Base-by-base conservation (phyloP, 202 grass and related monocot genomes). In the Bolboschoenoplectus hybrid region DNA sequence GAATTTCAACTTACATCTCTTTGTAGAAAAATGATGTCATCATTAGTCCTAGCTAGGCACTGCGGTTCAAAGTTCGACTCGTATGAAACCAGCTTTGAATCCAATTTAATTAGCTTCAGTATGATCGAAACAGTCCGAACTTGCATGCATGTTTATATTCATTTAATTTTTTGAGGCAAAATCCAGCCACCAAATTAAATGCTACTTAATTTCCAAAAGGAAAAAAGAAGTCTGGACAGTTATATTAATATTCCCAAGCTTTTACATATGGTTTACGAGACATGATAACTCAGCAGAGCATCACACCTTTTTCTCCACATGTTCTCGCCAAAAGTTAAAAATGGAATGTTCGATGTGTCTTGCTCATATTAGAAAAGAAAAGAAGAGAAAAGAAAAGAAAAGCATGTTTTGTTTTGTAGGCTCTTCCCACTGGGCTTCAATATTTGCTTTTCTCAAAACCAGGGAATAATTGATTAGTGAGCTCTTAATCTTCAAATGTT, bases 281-380 rank as follows among this genome's bases (percentile, higher is more conserved):
- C 34, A 32, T 56, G 52, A 56, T 19, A 61, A 60, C 5, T 61
- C 7, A 66, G 32, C 9, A 17, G 11, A 36, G 12, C 26, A 36
- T 4, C 6, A 5, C 65, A 68, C 65, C 32, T 39, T 61, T 17
- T 58, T 61, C 12, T 43, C 13, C 68, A 46, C 68, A 45, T 71
- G 16, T 45, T 46, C 46, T 46, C 41, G 41, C 68, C 68, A 71
- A 71, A 71, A 71, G 68, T 7, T 71, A 46, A 46, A 71, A 71
- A 69, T 71, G 68, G 68, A 71, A 47, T 46, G 41, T 71, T 71
- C 68, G 12, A 19, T 71, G 68, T 44, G 39, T 70, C 67, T 44
- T 44, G 14, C 67, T 70, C 39, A n/a, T 70, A 44, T 44, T 70
- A 19, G 17, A 26, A 26, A 26, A 26, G 26, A 26, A 26, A 26